These are phyloP conservation scores for Hirschioporus abietinus DNA, from an alignment of 768 basidiomycete genomes.

Conservation along the genomic window DNA sequence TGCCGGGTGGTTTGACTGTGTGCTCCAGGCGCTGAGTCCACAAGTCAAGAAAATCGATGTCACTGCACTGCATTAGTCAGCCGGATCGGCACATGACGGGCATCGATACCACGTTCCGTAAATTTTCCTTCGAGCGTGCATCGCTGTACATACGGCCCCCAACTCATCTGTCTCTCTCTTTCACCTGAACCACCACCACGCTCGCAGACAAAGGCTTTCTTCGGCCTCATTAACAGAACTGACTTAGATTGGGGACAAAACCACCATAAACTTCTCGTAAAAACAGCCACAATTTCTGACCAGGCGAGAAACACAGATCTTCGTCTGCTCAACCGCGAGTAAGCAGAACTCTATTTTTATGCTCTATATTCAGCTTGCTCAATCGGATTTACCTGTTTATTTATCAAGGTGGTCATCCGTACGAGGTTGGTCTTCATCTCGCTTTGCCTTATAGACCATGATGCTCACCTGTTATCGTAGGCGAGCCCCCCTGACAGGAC, in stretches of 20 bases:
- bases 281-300: slow-evolving; percentile 60
- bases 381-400: slow-evolving; percentile 10
- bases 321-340: slow-evolving; percentile 79
- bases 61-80: background rate
- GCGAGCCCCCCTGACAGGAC: slow-evolving; percentile 75
- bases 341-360: slow-evolving; percentile 15
- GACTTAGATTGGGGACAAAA: background rate
- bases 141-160: background rate
- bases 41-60: background rate
- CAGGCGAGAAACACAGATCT: slow-evolving; percentile 75
- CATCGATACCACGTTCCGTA: slow-evolving; percentile 1
- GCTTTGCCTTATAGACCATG: slow-evolving; percentile 7
- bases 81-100: background rate
- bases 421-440: slow-evolving; percentile 46
- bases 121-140: background rate
- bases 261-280: background rate
- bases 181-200: background rate
- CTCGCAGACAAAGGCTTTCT: background rate
- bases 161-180: background rate
- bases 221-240: background rate
- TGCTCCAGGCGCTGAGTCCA: background rate
- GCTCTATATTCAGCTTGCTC: slow-evolving; percentile 10
- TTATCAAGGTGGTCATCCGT: slow-evolving; percentile 68
- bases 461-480: slow-evolving; percentile 31
- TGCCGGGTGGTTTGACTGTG: background rate